These are phyloP conservation scores for Starmerella apicola DNA, from an alignment of 805 yeast genomes.

Conservation along the genomic window DNA sequence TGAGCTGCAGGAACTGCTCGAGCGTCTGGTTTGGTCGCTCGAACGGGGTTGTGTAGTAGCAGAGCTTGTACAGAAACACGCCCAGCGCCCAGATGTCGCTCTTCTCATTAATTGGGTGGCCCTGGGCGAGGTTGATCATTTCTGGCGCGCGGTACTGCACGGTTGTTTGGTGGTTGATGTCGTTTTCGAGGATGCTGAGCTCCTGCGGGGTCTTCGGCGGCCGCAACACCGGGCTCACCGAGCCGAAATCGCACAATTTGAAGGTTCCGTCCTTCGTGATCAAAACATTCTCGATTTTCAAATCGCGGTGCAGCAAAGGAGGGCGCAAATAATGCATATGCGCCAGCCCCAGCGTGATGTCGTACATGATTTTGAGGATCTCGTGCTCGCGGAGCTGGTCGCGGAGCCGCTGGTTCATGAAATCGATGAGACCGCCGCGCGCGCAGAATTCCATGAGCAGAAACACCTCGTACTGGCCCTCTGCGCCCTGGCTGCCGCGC, in stretches of 20 bases:
- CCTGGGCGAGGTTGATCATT: slow-evolving; percentile 79
- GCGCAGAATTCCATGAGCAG: slow-evolving; percentile 90
- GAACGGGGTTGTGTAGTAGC: slow-evolving; percentile 91
- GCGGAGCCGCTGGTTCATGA: slow-evolving; percentile 73
- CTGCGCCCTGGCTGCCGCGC: slow-evolving; percentile 26
- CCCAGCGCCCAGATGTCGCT: slow-evolving; percentile 97
- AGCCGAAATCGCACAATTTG: slow-evolving; percentile 89
- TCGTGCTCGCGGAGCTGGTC: slow-evolving; percentile 67
- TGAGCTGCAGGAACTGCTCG: slow-evolving; percentile 50
- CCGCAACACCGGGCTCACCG: slow-evolving; percentile 56
- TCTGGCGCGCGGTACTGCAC: slow-evolving; percentile 95
- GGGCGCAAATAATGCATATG: slow-evolving; percentile 63
- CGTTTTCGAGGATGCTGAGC: slow-evolving; percentile 66
- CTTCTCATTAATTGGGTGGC: slow-evolving; percentile 78
- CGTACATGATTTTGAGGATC: slow-evolving; percentile 71
- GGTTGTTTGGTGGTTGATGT: slow-evolving; percentile 80
- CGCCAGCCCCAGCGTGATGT: slow-evolving; percentile 64
- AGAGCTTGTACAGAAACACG: slow-evolving; percentile 73
- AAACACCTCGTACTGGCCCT: slow-evolving; percentile 64
- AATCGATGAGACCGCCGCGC: slow-evolving; percentile 69
- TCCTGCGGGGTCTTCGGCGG: slow-evolving; percentile 68
- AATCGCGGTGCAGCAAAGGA: slow-evolving; percentile 81
- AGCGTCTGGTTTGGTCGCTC: slow-evolving; percentile 47
- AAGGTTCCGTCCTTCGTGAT: slow-evolving; percentile 55
- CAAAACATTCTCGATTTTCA: slow-evolving; percentile 87